Conservation (phyloP, 192 early-diverging fungal species). For the Backusella macrospora region DNA sequence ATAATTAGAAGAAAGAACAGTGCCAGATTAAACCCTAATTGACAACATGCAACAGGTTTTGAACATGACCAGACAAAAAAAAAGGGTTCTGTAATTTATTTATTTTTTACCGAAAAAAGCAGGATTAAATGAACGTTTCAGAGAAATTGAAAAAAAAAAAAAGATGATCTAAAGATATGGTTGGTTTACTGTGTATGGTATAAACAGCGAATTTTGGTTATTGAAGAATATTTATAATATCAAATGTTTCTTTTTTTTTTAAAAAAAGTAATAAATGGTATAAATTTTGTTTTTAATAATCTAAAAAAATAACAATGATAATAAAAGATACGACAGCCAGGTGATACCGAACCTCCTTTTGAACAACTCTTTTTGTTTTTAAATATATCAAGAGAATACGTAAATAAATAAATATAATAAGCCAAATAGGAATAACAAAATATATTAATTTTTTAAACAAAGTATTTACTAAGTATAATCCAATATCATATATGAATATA, state of each 20-base stretch:
- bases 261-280: background rate
- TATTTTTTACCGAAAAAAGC: background rate
- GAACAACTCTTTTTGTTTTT: background rate
- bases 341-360: background rate
- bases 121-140: background rate
- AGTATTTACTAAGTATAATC: background rate
- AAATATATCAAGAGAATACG: background rate
- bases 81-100: background rate
- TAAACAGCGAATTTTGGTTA: background rate
- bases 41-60: conserved; percentile 4
- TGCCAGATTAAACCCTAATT: conserved; percentile 5
- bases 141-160: no score
- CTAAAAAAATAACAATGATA: background rate
- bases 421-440: background rate
- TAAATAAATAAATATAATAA: no score
- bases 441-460: background rate
- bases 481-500: background rate
- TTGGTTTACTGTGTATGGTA: no score
- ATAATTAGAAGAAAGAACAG: background rate
- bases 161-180: no score
- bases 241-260: background rate
- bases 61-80: background rate
- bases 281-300: background rate
- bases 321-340: background rate
- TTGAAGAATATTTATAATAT: background rate